Evolutionary conservation across 129 eudicot genomes (phyloP), one percentile per base, ranked within the genome.

Genomic region (Ambrosia artemisiifolia): DNA sequence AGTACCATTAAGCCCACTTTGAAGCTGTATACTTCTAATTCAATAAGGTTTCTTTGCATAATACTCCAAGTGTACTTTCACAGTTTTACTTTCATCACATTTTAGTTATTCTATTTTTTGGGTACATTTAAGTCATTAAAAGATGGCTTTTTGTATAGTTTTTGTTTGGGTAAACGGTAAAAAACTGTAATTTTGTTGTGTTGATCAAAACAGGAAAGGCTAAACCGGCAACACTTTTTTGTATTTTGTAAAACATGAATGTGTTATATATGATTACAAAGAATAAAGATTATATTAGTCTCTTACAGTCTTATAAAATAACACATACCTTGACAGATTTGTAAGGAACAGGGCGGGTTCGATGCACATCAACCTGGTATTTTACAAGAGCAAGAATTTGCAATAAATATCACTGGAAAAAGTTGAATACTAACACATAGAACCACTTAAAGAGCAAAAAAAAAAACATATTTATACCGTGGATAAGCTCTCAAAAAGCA

Each of bases 401-500:
- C 35, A 14, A 59, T 24, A 57, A 62, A 59, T 53, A 50, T 30
- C 14, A 75, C 12, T 36, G 62, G 42, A 65, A 12, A 40, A 71
- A 72, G 33, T 17, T 28, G 42, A 40, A 35, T 73, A 53, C 10
- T 34, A 46, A 63, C 34, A 36, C 0, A 66, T 50, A 75, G 34
- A 55, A 67, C 24, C 33, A 68, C 3, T 13, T 24, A 32, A 28
- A n/a, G 3, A 24, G 3, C n/a, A 33, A 44, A 40, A 33, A 12
- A 36, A 50, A 50, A 11, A 40, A 24, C 5, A 19, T 18, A 69
- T 24, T 24, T 24, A 75, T 81, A 90, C 99, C 95, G 83, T 94
- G 51, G 99, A 94, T 72, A 94, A 83, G 89, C 99, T 94, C 75
- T 94, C 97, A 35, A 90, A 94, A 35, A 94, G 97, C 99, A 94